Evolutionary conservation across 2,329 filamentous ascomycete genomes (phyloP).

Genomic region (Colletotrichum liriopes): DNA sequence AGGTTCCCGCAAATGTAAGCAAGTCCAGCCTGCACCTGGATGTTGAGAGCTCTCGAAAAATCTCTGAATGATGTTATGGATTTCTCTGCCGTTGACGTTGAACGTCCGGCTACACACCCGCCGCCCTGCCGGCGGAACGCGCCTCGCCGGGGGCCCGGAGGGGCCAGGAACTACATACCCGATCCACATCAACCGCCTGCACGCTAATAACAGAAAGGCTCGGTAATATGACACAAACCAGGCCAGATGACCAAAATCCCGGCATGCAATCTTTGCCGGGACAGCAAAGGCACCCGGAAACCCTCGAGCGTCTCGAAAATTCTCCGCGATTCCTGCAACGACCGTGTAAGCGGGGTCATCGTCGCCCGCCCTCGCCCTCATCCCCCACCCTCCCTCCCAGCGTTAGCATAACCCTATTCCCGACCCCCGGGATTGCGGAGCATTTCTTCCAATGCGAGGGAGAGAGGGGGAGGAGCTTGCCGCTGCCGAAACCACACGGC

Average conservation of each 20-base stretch:
- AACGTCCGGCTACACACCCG: too few species aligned
- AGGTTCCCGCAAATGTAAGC: too few species aligned
- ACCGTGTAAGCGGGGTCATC: background rate
- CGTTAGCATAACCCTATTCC: slow-evolving; percentile 6
- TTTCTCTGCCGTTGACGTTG: too few species aligned
- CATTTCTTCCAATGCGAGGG: background rate
- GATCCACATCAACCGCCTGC: too few species aligned
- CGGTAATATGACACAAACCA: too few species aligned
- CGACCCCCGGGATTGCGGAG: background rate
- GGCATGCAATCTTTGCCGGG: background rate
- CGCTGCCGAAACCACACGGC: background rate
- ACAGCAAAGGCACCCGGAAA: background rate
- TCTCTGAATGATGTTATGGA: too few species aligned
- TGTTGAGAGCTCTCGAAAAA: background rate
- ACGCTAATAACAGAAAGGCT: too few species aligned
- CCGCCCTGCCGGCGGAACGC: too few species aligned
- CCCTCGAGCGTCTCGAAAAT: background rate
- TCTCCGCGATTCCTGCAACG: slow-evolving; percentile 8
- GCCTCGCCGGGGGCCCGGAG: too few species aligned
- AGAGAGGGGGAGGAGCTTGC: too few species aligned
- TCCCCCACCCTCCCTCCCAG: too few species aligned
- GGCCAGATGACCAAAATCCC: background rate
- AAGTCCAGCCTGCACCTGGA: background rate
- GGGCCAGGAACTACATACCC: too few species aligned
- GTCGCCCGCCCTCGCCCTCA: background rate